Percentiles rank a stretch among this genome's conserved stretches.
phyloP scores from a whole-genome alignment of 2,329 filamentous ascomycete species.

The Nothophoma quercina region DNA sequence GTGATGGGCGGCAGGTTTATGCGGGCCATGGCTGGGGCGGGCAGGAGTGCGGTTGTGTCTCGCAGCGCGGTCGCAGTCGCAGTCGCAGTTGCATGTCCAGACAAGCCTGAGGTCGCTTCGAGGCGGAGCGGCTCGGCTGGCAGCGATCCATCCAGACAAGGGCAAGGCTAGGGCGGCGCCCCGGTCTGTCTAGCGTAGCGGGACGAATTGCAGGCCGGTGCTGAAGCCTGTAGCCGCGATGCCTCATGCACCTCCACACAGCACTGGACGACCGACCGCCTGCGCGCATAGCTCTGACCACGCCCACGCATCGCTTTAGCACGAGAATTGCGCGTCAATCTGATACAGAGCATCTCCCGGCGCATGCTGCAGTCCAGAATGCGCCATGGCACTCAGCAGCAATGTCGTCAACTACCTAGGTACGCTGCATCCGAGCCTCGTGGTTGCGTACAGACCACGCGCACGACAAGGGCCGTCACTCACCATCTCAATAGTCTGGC shows the following conservation, averaged over 20 bases:
- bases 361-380: conserved; percentile 36
- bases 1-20: conserved; percentile 94
- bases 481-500: conserved; percentile 64
- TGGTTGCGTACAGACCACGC: too few relatives aligned
- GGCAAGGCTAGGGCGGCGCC: background rate
- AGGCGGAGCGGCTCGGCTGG: background rate
- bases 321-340: background rate
- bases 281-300: background rate
- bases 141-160: background rate
- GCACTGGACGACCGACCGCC: background rate
- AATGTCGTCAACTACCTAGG: conserved; percentile 72
- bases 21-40: conserved; percentile 69
- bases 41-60: background rate
- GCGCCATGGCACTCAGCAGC: conserved; percentile 57
- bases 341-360: background rate
- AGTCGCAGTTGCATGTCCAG: background rate
- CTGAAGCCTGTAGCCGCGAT: background rate
- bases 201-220: background rate
- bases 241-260: background rate
- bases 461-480: too few relatives aligned
- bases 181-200: background rate
- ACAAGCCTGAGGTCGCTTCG: background rate
- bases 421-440: conserved; percentile 19
- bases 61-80: too few relatives aligned
- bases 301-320: background rate